These are phyloP conservation scores for Zizania latifolia DNA, from an alignment of 176 grass and related monocot genomes.

Conservation along the genomic window DNA sequence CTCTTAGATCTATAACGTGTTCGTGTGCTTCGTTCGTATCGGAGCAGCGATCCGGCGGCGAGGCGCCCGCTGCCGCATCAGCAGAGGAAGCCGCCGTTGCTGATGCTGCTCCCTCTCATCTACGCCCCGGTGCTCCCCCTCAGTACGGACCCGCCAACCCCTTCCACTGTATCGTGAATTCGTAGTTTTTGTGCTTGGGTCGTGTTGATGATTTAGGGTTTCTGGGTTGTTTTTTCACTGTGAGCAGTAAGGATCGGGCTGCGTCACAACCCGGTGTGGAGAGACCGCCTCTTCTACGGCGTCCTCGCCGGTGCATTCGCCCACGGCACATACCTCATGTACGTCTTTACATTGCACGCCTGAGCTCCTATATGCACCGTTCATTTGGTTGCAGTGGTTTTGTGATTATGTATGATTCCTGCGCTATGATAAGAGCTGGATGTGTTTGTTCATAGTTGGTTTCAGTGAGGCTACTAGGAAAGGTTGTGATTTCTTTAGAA, in stretches of 20 bases:
- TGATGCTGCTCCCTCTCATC: constrained; percentile 77
- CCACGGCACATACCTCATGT: constrained; percentile 91
- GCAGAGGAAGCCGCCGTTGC: constrained; percentile 48
- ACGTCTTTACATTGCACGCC: constrained; percentile 1
- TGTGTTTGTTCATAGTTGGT: neutral
- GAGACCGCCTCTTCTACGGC: constrained; percentile 86
- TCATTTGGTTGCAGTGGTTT: neutral
- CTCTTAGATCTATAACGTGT: neutral
- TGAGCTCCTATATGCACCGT: neutral
- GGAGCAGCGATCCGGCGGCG: constrained; percentile 35
- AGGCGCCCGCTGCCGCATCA: constrained; percentile 35
- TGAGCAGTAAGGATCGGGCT: constrained; percentile 75
- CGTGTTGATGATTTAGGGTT: constrained; percentile 15
- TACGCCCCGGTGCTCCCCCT: constrained; percentile 78
- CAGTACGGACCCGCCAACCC: constrained; percentile 32
- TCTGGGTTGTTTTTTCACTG: neutral
- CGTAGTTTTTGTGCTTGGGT: neutral
- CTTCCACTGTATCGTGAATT: neutral
- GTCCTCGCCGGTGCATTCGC: constrained; percentile 81
- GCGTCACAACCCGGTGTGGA: constrained; percentile 73
- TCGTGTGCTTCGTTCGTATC: neutral
- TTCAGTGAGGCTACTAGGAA: neutral
- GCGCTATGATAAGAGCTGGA: neutral
- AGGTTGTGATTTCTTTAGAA: neutral
- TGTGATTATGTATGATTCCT: neutral